Evolutionary conservation across 1,139 yeast genomes (phyloP).

Genomic region (Ashbya aceris): DNA sequence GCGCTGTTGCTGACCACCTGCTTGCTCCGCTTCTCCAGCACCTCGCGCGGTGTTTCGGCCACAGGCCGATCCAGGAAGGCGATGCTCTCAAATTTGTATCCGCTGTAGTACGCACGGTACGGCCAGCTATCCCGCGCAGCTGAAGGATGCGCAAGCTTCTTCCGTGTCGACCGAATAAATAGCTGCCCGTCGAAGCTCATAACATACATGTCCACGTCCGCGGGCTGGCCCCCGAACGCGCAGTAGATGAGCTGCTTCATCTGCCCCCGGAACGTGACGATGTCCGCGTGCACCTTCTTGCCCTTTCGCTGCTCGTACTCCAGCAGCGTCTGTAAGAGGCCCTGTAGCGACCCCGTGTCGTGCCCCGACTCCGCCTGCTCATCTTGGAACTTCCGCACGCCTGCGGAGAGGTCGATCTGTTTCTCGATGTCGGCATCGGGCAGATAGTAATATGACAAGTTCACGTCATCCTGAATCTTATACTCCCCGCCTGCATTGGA

Average conservation of each 20-base stretch:
- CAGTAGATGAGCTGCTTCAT: conserved; percentile 35
- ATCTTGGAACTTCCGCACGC: conserved; percentile 46
- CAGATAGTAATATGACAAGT: conserved; percentile 60
- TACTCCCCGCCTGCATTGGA: conserved; percentile 20
- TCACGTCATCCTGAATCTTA: conserved; percentile 40
- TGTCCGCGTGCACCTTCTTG: conserved; percentile 47
- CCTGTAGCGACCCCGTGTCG: conserved; percentile 39
- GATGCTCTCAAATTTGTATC: conserved; percentile 76
- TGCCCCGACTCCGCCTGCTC: conserved; percentile 43
- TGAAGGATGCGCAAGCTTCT: conserved; percentile 23
- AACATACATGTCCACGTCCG: conserved; percentile 55
- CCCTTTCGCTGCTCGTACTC: conserved; percentile 44
- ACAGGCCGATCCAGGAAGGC: conserved; percentile 74
- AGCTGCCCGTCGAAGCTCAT: conserved; percentile 72
- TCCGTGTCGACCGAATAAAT: conserved; percentile 59
- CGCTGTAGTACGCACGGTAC: conserved; percentile 43
- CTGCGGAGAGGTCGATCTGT: conserved; percentile 50
- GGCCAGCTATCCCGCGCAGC: conserved; percentile 31
- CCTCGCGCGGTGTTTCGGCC: conserved; percentile 53
- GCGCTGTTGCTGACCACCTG: conserved; percentile 57
- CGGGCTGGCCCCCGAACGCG: conserved; percentile 25
- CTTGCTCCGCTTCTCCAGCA: conserved; percentile 56
- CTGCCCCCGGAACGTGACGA: conserved; percentile 77
- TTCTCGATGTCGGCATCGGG: conserved; percentile 57
- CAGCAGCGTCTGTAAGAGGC: conserved; percentile 47